phyloP scores from a whole-genome alignment of 2,329 filamentous ascomycete genomes.

The Drechslerella coelobrocha region DNA sequence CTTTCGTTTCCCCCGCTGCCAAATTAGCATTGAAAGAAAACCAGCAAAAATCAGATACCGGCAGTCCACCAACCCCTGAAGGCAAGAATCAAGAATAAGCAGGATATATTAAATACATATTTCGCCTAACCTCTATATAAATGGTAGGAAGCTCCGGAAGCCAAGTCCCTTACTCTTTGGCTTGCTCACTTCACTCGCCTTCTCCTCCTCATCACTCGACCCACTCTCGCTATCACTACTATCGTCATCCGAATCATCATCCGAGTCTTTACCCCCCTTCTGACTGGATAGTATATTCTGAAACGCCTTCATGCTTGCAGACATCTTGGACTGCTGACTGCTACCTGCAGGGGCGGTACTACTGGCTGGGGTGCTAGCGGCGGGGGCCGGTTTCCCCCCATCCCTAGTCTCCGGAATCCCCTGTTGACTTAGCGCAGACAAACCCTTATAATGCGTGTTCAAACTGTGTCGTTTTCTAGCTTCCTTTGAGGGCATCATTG shows the following conservation, averaged over 20 bases:
- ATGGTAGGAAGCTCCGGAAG: constrained; percentile 23
- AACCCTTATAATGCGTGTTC: constrained; percentile 35
- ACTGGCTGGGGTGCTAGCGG: not conserved
- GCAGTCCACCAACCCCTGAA: not conserved
- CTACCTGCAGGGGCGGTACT: not conserved
- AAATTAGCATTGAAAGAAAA: too few relatives aligned
- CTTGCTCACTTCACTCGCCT: constrained; percentile 15
- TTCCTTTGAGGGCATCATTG: constrained; percentile 30
- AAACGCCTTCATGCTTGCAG: constrained; percentile 28
- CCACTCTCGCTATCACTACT: constrained; percentile 23
- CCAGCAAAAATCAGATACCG: not conserved
- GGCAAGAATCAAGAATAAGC: not conserved
- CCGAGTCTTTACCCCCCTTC: constrained; percentile 31
- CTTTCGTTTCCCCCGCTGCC: too few relatives aligned
- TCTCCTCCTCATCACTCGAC: constrained; percentile 20
- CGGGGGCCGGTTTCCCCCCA: constrained; percentile 14
- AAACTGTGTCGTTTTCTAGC: constrained; percentile 27
- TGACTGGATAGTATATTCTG: constrained; percentile 33
- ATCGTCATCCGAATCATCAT: constrained; percentile 27
- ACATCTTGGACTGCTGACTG: constrained; percentile 26
- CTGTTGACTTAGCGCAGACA: constrained; percentile 42
- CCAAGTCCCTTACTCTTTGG: constrained; percentile 12
- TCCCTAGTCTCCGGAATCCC: constrained; percentile 40
- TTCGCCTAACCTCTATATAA: constrained; percentile 21
- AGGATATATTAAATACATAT: too few relatives aligned